Percentiles rank a stretch among this genome's conserved stretches.
phyloP scores from a whole-genome alignment of 2,329 filamentous ascomycete species.

The Fusarium palustre region DNA sequence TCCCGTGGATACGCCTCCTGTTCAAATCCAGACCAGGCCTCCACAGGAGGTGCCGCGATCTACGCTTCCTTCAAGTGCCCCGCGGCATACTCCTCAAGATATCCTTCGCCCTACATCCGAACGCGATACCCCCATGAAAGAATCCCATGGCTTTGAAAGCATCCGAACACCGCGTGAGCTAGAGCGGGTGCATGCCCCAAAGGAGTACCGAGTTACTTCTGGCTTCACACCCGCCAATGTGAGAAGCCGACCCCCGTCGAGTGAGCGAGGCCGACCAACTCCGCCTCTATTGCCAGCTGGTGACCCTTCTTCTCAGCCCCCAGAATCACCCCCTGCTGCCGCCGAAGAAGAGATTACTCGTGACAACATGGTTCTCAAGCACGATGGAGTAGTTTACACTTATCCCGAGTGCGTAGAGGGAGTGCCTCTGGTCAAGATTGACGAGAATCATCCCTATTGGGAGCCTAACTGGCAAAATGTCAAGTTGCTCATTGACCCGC shows the following conservation, averaged over 20 bases:
- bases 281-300: constrained; percentile 45
- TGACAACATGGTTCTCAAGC: constrained; percentile 57
- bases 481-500: constrained; percentile 56
- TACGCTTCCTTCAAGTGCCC: constrained; percentile 28
- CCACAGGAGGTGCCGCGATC: constrained; percentile 21
- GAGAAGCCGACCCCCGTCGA: constrained; percentile 46
- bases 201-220: constrained; percentile 44
- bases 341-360: constrained; percentile 56
- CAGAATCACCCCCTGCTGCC: constrained; percentile 17
- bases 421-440: constrained; percentile 65
- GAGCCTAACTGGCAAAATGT: constrained; percentile 64
- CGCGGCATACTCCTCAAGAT: constrained; percentile 28
- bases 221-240: constrained; percentile 51
- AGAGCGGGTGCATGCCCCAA: constrained; percentile 45
- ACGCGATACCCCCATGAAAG: constrained; percentile 33
- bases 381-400: constrained; percentile 63
- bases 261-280: constrained; percentile 46
- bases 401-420: constrained; percentile 65
- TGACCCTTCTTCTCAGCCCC: constrained; percentile 45
- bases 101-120: constrained; percentile 40
- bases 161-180: constrained; percentile 36
- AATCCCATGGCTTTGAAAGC: constrained; percentile 22
- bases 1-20: constrained; percentile 16
- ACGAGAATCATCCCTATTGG: constrained; percentile 65
- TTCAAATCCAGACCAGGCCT: constrained; percentile 21